A percentile compares a stretch with the other conserved stretches of the same genome.
phyloP scores from a whole-genome alignment of 306 rosid genomes.

The Betula pendula region DNA sequence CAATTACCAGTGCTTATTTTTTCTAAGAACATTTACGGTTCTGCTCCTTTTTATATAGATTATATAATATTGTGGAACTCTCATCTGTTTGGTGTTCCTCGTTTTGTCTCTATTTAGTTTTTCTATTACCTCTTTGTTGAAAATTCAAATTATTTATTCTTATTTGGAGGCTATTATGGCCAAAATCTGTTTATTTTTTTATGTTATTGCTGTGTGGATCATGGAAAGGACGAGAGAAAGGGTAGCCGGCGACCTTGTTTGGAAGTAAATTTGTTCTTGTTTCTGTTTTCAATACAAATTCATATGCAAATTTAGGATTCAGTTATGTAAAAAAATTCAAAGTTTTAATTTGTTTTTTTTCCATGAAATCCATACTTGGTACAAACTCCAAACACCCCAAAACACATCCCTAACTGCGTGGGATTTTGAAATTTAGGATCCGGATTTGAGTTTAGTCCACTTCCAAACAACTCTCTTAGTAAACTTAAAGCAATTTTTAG shows the following conservation, averaged over 20 bases:
- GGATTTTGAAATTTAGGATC: no score
- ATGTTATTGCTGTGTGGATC: background rate
- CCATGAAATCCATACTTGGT: no score
- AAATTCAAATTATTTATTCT: conserved; percentile 13
- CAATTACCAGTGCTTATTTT: conserved; percentile 10
- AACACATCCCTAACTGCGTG: no score
- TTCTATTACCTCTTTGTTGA: background rate
- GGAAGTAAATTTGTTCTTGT: no score
- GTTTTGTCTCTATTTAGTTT: conserved; percentile 17
- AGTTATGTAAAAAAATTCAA: no score
- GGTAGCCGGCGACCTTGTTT: background rate
- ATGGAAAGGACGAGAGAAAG: background rate
- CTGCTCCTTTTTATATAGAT: conserved; percentile 17
- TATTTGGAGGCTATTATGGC: conserved; percentile 13
- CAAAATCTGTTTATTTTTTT: background rate
- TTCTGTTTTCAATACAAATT: no score
- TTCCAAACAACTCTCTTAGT: background rate
- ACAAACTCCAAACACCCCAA: no score
- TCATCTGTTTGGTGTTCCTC: background rate
- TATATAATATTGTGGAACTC: background rate
- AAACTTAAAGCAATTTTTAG: conserved; percentile 10
- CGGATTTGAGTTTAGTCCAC: no score
- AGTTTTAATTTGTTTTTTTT: no score
- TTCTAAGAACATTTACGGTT: background rate
- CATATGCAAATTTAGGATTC: no score